Evolutionary conservation across 108 stramenopile species (phyloP), one percentile per base, ranked within the genome.

Genomic region (Fragilaria radians): DNA sequence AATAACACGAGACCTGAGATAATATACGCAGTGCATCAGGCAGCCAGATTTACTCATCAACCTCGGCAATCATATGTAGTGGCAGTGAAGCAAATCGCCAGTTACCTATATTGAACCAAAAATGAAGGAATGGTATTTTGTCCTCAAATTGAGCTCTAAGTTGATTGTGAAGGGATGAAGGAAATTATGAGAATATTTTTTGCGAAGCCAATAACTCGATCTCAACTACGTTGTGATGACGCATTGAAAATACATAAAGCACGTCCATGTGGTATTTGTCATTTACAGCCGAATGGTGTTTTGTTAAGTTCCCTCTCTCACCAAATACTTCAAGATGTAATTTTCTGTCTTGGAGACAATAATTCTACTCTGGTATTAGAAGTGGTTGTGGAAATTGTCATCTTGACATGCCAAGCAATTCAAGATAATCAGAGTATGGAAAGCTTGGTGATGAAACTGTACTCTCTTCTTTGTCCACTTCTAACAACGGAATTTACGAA

Each of bases 381-480:
- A 48, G 28, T 57, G 48, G 46, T 66, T 24, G 69, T 72, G 0
- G 67, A 73, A 54, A 66, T 74, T 48, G 70, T 65, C 14, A 57
- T 80, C 26, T 71, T 62, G 32, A 49, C 84, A 36, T 86, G 85
- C 32, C 51, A 77, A 36, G 72, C 64, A 34, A 52, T 90, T 28
- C 67, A 68, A 52, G 73, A 80, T 27, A 66, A 52, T n/a, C 48
- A 61, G 5, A 59, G 65, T 47, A 62, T 78, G 47, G 77, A 84
- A 59, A 51, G 50, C 9, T 54, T 83, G 25, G 68, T 77, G 11
- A 55, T 86, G 22, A 63, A 66, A 9, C 59, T 82, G 0, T 86
- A 86, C 49, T 79, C 85, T 3, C 46, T 58, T 45, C 71, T 90
- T 22, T 85, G 85, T 47, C 57, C 71, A 19, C 57, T 86, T 29